Evolutionary conservation across 2,329 filamentous ascomycete species (phyloP).

Genomic region (Diaporthe batatas): DNA sequence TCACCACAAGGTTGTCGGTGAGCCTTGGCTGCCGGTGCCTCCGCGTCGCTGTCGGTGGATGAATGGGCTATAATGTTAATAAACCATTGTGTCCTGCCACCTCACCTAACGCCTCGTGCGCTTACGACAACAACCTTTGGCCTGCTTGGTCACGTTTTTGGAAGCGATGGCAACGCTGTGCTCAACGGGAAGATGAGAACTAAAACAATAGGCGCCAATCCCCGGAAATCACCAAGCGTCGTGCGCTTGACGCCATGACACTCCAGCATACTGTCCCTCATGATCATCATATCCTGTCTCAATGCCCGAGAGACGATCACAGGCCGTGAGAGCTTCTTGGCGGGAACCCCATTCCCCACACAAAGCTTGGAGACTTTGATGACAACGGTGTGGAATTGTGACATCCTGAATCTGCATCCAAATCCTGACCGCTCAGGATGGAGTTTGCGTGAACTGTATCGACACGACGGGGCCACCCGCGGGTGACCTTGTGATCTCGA

Average conservation of each 20-base stretch:
- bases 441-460: slow-evolving; percentile 25
- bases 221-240: slow-evolving; percentile 13
- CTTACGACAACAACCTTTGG: background rate
- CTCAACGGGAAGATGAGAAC: background rate
- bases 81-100: background rate
- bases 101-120: background rate
- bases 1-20: slow-evolving; percentile 26
- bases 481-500: slow-evolving; percentile 40
- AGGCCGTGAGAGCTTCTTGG: slow-evolving; percentile 31
- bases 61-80: background rate
- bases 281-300: slow-evolving; percentile 17
- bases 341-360: slow-evolving; percentile 27
- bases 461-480: slow-evolving; percentile 30
- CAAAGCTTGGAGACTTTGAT: slow-evolving; percentile 24
- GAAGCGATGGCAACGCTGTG: background rate
- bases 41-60: slow-evolving; percentile 3
- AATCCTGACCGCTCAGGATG: slow-evolving; percentile 37
- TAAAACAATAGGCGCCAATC: background rate
- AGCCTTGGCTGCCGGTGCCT: slow-evolving; percentile 17
- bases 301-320: slow-evolving; percentile 23
- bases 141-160: background rate
- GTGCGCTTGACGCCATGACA: slow-evolving; percentile 30
- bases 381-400: slow-evolving; percentile 37
- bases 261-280: slow-evolving; percentile 3
- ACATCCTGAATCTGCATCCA: slow-evolving; percentile 30